These are phyloP conservation scores for Sclerotinia subarctica DNA, from an alignment of 2,329 filamentous ascomycete species.

Conservation along the genomic window DNA sequence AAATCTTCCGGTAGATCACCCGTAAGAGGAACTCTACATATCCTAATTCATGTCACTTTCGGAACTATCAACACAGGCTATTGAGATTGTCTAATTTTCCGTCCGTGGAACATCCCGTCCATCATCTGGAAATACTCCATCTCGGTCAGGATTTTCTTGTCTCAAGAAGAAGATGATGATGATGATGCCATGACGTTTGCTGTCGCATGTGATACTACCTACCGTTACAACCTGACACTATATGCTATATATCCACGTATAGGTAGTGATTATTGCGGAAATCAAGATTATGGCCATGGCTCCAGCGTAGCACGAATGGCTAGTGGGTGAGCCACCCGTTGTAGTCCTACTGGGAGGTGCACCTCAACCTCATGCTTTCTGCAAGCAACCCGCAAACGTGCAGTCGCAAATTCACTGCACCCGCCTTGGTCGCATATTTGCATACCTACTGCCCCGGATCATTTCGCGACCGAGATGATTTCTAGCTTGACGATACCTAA, in stretches of 20 bases:
- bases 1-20: constrained; percentile 11
- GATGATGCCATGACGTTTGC: not conserved
- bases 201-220: not conserved
- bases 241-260: not conserved
- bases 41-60: not conserved
- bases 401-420: not conserved
- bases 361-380: not conserved
- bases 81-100: not conserved
- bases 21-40: not conserved
- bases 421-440: not conserved
- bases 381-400: not conserved
- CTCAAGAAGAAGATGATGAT: not conserved
- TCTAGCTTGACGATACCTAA: not conserved
- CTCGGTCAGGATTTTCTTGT: not conserved
- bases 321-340: not conserved
- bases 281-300: not conserved
- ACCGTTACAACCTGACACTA: not conserved
- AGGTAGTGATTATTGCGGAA: not conserved
- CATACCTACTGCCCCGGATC: not conserved
- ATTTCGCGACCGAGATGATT: not conserved
- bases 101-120: not conserved
- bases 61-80: not conserved
- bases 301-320: not conserved
- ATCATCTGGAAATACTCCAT: not conserved
- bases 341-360: not conserved